Base-by-base conservation (phyloP, 2,329 filamentous ascomycete species). In the Trichoderma simmonsii region DNA sequence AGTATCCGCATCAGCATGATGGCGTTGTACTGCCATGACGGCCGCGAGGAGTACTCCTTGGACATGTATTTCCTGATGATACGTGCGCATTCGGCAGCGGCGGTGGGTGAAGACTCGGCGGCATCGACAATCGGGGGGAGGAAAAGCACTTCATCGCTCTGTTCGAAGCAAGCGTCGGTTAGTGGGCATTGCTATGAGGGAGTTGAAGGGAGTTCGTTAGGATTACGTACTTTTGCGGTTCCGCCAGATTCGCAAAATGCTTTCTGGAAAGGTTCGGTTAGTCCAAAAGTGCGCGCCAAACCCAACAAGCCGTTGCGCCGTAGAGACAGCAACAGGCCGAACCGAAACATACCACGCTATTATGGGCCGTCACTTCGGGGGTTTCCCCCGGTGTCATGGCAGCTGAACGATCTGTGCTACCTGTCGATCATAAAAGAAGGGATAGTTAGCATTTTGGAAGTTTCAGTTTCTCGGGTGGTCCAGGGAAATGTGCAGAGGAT, bases 1-100 rank as follows among this genome's bases (percentile, higher is more conserved):
- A 99, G 85, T 78, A 99, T 99, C 73, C 95, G 92, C 76, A 97
- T 86, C 71, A 99, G 88, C 96, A 98, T 98, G 78, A 98, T 90
- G 74, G 94, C 92, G 83, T 98, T 98, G 86, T 98, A 98, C 82
- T 98, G 95, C 76, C 91, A 90, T 77, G 92, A 90, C 11, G 93
- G 85, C 60, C 84, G 85, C 30, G 82, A 79, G 77, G 82, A 89
- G 82, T 93, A 90, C 60, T 95, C 92, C 75, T 90, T 91, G 76
- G 89, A 87, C 73, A 99, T 85, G 80, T 91, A 95, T 81, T 93
- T 95, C 79, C 93, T 92, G 79, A 98, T 93, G 75, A 92, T 86
- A 75, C 89, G 85, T 64, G 94, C 94, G 76, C 93, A 93, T 77
- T 95, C 92, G 75, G 91, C 90, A 28, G 95, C 95, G 6, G 96